Conservation (phyloP, 768 basidiomycete species). For the Tylopilus intermedius region DNA sequence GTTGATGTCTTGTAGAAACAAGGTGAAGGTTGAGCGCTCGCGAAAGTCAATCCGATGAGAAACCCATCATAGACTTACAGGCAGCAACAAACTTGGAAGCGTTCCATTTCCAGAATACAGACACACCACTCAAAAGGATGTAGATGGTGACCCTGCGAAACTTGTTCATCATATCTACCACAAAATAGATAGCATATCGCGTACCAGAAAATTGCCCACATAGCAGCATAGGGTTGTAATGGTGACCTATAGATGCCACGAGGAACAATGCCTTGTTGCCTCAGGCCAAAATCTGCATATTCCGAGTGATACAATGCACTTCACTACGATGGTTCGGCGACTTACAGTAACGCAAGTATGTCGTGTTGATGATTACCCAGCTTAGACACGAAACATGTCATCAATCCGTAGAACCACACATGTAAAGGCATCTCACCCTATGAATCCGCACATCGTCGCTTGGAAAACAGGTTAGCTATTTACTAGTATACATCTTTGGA, state of each 20-base stretch:
- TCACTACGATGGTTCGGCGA: neutral
- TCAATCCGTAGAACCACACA: constrained; percentile 32
- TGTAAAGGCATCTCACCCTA: constrained; percentile 22
- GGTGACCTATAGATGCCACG: constrained; percentile 56
- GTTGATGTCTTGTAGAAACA: constrained; percentile 34
- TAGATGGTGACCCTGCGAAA: constrained; percentile 37
- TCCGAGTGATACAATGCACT: constrained; percentile 31
- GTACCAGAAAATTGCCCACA: constrained; percentile 69
- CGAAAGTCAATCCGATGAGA: too few species aligned
- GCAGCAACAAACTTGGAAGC: constrained; percentile 44
- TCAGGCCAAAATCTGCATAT: constrained; percentile 14
- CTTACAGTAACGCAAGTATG: constrained; percentile 69
- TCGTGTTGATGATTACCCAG: constrained; percentile 66
- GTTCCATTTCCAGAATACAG: constrained; percentile 62
- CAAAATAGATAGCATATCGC: constrained; percentile 25
- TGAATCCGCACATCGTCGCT: constrained; percentile 61
- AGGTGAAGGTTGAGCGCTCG: constrained; percentile 1
- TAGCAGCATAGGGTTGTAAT: constrained; percentile 63
- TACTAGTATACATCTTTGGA: too few species aligned
- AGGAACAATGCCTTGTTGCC: constrained; percentile 48
- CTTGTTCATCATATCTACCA: neutral
- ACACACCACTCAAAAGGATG: constrained; percentile 51
- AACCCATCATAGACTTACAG: constrained; percentile 26
- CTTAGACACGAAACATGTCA: constrained; percentile 47
- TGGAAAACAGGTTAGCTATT: neutral